A percentile compares a stretch with the other conserved stretches of the same genome.
These are phyloP conservation scores for Cladosporium sp. DNA, from an alignment of 2,329 filamentous ascomycete genomes.

Conservation along the genomic window DNA sequence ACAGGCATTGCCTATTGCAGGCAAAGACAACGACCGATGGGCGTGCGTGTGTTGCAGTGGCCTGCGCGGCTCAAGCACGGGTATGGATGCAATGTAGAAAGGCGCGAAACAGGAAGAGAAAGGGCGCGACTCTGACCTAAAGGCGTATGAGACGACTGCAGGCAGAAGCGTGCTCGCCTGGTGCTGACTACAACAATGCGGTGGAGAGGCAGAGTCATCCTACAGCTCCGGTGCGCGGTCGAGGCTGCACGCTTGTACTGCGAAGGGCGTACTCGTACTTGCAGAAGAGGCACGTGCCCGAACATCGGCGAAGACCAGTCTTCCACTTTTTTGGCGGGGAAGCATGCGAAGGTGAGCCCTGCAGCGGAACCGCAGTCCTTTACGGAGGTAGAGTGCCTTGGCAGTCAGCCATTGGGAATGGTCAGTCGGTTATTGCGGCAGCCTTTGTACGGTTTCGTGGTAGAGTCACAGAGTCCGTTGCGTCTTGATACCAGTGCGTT, in stretches of 20 bases:
- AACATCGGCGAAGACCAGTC: conserved; percentile 4
- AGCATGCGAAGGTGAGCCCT: background rate
- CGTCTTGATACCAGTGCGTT: background rate
- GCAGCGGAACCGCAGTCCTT: background rate
- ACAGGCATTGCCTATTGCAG: conserved; percentile 23
- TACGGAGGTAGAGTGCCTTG: background rate
- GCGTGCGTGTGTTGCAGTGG: conserved; percentile 5
- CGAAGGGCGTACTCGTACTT: conserved; percentile 13
- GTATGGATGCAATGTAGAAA: conserved; percentile 21
- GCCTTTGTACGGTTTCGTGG: background rate
- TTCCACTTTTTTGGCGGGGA: conserved; percentile 6
- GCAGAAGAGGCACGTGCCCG: conserved; percentile 6
- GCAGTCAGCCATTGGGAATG: conserved; percentile 8
- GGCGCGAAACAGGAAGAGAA: conserved; percentile 25
- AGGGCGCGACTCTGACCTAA: conserved; percentile 13
- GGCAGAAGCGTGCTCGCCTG: conserved; percentile 2
- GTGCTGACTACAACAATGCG: conserved; percentile 10
- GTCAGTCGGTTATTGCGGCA: conserved; percentile 5
- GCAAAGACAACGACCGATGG: background rate
- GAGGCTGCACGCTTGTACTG: conserved; percentile 15
- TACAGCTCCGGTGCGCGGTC: conserved; percentile 1
- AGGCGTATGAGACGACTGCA: conserved; percentile 7
- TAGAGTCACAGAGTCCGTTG: background rate
- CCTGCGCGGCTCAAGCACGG: conserved; percentile 10
- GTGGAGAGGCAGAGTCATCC: conserved; percentile 11